Evolutionary conservation across 2,329 filamentous ascomycete genomes (phyloP), one percentile per base, ranked within the genome.

Genomic region (Fusarium sp.): DNA sequence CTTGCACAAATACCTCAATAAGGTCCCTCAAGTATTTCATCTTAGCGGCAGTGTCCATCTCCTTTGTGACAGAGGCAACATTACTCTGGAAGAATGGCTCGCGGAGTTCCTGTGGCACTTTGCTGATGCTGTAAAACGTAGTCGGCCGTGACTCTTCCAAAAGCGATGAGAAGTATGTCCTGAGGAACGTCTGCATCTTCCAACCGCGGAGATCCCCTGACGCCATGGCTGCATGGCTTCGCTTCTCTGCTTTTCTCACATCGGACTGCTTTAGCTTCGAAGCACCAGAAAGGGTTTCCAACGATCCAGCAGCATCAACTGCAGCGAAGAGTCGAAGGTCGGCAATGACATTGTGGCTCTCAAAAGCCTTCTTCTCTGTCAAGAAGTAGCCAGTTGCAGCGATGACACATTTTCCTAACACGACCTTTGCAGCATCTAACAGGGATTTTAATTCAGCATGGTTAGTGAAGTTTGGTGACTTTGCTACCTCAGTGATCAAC

Each of bases 101-200:
- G 2, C 76, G 74, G 15, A 76, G 69, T 37, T 72, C 72, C 20
- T 58, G 50, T 2, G 77, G 75, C 15, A 79, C 58, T 14, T 66
- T 65, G 5, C 70, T 65, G 29, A 80, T 66, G 23, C 58, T 66
- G 23, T 73, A 74, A 48, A 82, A 80, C 2, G 65, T 73, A 6
- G 76, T 77, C 2, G 78, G 79, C 5, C 75, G 76, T 10, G 78
- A 63, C 0, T 74, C 72, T 9, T 76, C 72, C 18, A 81, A 56
- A 2, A 74, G 64, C 6, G 75, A 63, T 1, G 76, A 70, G 21
- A 83, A 75, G 48, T 80, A 76, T 6, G 72, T 79, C 7, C 76
- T 76, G 11, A 85, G 67, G 53, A 86, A 82, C 5, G 76, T 79
- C 53, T 81, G 78, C 27, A 84, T 67, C 63, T 80, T 80, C 83